Evolutionary conservation across 129 eudicot species (phyloP).

Genomic region (Pittosporum tobira): DNA sequence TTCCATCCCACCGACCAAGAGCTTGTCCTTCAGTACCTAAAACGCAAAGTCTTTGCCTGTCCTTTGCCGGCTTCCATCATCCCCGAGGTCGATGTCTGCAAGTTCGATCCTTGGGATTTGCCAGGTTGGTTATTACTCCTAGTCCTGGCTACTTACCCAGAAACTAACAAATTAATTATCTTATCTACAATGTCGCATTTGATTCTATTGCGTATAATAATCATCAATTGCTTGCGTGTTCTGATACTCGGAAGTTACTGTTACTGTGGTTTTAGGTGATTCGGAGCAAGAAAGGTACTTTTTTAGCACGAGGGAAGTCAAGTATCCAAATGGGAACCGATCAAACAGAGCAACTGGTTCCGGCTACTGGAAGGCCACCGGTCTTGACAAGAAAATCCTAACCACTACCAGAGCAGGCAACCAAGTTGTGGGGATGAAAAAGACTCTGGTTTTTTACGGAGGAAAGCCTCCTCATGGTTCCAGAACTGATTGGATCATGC

Average conservation of each 20-base stretch:
- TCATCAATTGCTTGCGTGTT: no score
- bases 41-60: slow-evolving; percentile 50
- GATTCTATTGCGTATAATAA: no score
- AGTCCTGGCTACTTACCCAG: no score
- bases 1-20: slow-evolving; percentile 96
- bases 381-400: slow-evolving; percentile 55
- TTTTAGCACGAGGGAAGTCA: slow-evolving; percentile 62
- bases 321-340: slow-evolving; percentile 82
- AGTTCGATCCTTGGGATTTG: slow-evolving; percentile 92
- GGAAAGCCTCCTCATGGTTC: slow-evolving; percentile 72
- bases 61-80: slow-evolving; percentile 73
- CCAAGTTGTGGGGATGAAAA: slow-evolving; percentile 62
- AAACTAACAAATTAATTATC: no score
- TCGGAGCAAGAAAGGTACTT: slow-evolving; percentile 66
- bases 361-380: slow-evolving; percentile 93
- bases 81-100: slow-evolving; percentile 82
- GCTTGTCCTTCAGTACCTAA: slow-evolving; percentile 66
- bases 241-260: no score
- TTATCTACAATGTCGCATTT: no score
- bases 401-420: slow-evolving; percentile 12
- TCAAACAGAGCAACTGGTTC: slow-evolving; percentile 78
- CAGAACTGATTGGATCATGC: slow-evolving; percentile 89
- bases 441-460: slow-evolving; percentile 75
- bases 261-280: no score
- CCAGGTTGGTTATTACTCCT: no score